Evolutionary conservation across 2,329 filamentous ascomycete genomes (phyloP), one percentile per base, ranked within the genome.

Genomic region (Colletotrichum lindemuthianum): DNA sequence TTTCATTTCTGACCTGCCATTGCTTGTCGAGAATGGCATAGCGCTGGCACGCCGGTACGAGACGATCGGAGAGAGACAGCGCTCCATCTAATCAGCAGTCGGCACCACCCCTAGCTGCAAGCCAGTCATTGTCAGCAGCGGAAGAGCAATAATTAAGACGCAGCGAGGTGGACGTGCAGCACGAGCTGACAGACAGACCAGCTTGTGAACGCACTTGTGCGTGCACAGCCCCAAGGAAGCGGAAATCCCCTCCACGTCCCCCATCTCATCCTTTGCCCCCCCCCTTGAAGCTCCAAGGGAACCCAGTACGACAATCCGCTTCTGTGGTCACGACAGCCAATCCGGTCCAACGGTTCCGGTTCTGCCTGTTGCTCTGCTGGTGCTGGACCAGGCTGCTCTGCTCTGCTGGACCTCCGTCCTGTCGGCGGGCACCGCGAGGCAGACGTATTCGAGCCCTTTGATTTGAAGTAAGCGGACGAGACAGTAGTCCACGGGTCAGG

Each of bases 221-320:
- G 61, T 65, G 61, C 61, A 65, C 61, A 65, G 61, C 58, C 61
- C 61, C 61, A 43, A 61, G 61, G 36, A 47, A 61, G 61, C 24
- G 24, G 24, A 24, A 24, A 24, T 24, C 61, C 61, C 61, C 61
- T 61, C 58, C 51, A 52, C 41, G 52, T 55, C 40, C 43, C 41
- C 53, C 41, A 24, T 45, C 33, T 43, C 43, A 8, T 13, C 15
- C 41, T 15, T 9, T 15, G 41, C 15, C 41, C 13, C 41, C 13
- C 41, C 41, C 13, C 41, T 43, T 15, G 13, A 43, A 13, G 41
- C 41, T 13, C 15, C 41, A 15, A 57, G 34, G 58, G 47, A 65
- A 61, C 58, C 61, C 52, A 56, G 61, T 34, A 61, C 58, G 40
- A 58, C 57, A 24, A 65, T 65, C 61, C 61, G 61, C 61, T 65